phyloP scores from a whole-genome alignment of 2,329 filamentous ascomycete genomes.

The Daldinia eschscholtzii region DNA sequence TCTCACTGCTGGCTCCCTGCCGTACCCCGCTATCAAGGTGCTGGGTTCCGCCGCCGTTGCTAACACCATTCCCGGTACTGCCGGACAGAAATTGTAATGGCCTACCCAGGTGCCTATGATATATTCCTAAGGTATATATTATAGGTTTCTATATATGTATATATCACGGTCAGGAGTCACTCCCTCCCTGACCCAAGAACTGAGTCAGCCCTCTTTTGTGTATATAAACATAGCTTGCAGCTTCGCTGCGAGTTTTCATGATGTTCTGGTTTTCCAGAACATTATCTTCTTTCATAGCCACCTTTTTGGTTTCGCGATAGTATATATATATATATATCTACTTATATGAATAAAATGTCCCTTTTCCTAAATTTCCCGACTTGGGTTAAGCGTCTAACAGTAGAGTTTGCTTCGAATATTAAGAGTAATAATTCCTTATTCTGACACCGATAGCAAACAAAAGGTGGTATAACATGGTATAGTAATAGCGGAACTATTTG shows the following conservation, averaged over 20 bases:
- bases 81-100: constrained; percentile 55
- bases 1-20: constrained; percentile 59
- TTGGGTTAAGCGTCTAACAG: background rate
- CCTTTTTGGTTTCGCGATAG: too few relatives aligned
- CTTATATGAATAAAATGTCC: background rate
- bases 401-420: background rate
- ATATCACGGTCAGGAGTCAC: too few relatives aligned
- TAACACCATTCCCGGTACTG: constrained; percentile 56
- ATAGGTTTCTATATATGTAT: too few relatives aligned
- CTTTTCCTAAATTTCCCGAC: background rate
- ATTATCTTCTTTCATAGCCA: too few relatives aligned
- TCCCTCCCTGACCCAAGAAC: too few relatives aligned
- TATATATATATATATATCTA: too few relatives aligned
- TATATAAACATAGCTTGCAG: too few relatives aligned
- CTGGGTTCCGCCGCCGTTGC: constrained; percentile 63
- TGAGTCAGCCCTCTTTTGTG: too few relatives aligned
- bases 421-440: background rate
- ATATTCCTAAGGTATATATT: too few relatives aligned
- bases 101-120: background rate
- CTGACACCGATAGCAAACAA: constrained; percentile 6
- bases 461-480: background rate
- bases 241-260: too few relatives aligned
- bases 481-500: background rate
- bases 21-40: constrained; percentile 65
- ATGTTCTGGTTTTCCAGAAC: too few relatives aligned